Percentiles rank a stretch among this genome's conserved stretches.
Conservation (phyloP, 306 rosid genomes). For the Lupinus albus region DNA sequence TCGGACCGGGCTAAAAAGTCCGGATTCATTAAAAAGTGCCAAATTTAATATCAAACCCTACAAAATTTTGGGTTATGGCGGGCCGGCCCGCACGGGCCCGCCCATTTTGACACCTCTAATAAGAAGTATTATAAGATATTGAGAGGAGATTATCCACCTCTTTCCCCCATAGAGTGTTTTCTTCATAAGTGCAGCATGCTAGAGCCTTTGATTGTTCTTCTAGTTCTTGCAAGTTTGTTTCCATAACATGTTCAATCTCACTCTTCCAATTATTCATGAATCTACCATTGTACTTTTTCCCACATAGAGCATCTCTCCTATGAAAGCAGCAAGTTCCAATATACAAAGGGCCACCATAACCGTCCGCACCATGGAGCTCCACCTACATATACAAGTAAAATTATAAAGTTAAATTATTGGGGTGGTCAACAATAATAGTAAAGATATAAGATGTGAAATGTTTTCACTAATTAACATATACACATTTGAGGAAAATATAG, state of each 20-base stretch:
- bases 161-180: conserved; percentile 81
- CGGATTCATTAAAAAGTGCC: too few species aligned
- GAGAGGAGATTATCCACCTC: conserved; percentile 47
- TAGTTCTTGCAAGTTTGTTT: conserved; percentile 41
- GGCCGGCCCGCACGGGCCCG: too few species aligned
- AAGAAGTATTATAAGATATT: too few species aligned
- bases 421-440: conserved; percentile 18
- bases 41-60: too few species aligned
- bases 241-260: conserved; percentile 29
- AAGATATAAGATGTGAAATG: not conserved
- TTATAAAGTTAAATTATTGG: not conserved
- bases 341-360: conserved; percentile 69
- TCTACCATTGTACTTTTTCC: conserved; percentile 52
- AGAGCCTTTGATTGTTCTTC: conserved; percentile 61
- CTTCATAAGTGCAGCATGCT: conserved; percentile 66
- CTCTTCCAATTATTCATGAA: conserved; percentile 43
- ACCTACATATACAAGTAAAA: conserved; percentile 45
- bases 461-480: not conserved
- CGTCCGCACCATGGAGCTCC: conserved; percentile 68
- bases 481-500: too few species aligned
- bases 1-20: too few species aligned
- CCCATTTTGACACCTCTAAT: too few species aligned
- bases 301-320: conserved; percentile 68
- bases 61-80: too few species aligned
- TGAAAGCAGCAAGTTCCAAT: conserved; percentile 81